phyloP scores from a whole-genome alignment of 1,284 basidiomycete species.

The Apiotrichum mycotoxinovorans region DNA sequence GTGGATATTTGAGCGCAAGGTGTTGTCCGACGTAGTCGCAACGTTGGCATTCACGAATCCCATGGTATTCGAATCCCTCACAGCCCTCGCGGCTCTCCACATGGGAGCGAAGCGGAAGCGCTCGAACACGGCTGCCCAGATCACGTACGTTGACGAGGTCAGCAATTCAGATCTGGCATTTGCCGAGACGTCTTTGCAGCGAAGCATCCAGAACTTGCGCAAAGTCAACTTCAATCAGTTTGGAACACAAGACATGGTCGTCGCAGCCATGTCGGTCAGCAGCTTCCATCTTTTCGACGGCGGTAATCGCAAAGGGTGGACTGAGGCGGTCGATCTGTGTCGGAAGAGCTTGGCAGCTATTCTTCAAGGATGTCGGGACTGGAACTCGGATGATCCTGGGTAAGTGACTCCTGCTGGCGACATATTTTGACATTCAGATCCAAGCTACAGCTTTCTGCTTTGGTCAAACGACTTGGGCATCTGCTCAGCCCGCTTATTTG shows the following conservation, averaged over 20 bases:
- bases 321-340: slow-evolving; percentile 18
- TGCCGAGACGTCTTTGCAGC: slow-evolving; percentile 16
- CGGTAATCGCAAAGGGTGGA: slow-evolving; percentile 21
- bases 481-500: slow-evolving; percentile 74
- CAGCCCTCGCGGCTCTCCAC: slow-evolving; percentile 27
- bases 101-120: slow-evolving; percentile 19
- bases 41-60: slow-evolving; percentile 23
- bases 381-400: neutral
- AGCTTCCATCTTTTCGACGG: slow-evolving; percentile 32
- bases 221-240: slow-evolving; percentile 18
- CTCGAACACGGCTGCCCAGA: neutral
- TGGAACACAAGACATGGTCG: slow-evolving; percentile 23
- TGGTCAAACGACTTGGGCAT: slow-evolving; percentile 2
- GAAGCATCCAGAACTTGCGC: slow-evolving; percentile 18
- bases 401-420: neutral
- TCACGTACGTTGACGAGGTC: neutral
- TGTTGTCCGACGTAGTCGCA: slow-evolving; percentile 22
- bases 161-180: slow-evolving; percentile 3
- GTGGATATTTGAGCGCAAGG: slow-evolving; percentile 21
- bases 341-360: slow-evolving; percentile 22
- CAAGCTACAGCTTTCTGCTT: slow-evolving; percentile 9
- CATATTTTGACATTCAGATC: neutral
- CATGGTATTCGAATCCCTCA: slow-evolving; percentile 22
- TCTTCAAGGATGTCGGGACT: neutral
- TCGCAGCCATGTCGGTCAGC: slow-evolving; percentile 25